Conservation (phyloP, 2,329 filamentous ascomycete genomes). For the Cercospora beticola region DNA sequence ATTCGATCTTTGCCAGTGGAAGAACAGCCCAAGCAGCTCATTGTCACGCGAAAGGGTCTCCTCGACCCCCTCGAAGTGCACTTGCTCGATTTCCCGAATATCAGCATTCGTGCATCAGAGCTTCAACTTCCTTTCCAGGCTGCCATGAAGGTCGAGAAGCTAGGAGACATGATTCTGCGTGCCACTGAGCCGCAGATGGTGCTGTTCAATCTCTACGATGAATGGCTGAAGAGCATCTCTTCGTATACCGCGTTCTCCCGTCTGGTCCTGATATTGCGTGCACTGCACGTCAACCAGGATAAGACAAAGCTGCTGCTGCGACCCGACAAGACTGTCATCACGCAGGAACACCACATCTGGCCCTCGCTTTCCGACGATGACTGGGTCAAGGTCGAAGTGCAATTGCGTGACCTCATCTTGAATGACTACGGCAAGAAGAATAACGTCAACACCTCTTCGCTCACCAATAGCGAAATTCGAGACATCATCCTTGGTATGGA, state of each 20-base stretch:
- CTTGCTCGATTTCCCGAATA: constrained; percentile 96
- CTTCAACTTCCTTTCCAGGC: constrained; percentile 97
- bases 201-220: constrained; percentile 96
- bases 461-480: constrained; percentile 94
- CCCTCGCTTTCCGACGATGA: constrained; percentile 90
- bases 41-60: constrained; percentile 95
- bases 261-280: constrained; percentile 87
- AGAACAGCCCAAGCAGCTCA: constrained; percentile 97
- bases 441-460: constrained; percentile 95
- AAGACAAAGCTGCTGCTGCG: constrained; percentile 95
- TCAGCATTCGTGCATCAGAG: constrained; percentile 95
- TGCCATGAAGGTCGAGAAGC: constrained; percentile 99
- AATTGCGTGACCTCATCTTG: constrained; percentile 89
- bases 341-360: constrained; percentile 99
- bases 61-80: constrained; percentile 97
- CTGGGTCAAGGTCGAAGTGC: constrained; percentile 99
- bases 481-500: constrained; percentile 99
- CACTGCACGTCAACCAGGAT: constrained; percentile 94
- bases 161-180: constrained; percentile 97
- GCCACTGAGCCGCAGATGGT: constrained; percentile 99
- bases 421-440: constrained; percentile 99
- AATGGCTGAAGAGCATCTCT: constrained; percentile 97
- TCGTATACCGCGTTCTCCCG: constrained; percentile 98
- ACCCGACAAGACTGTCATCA: constrained; percentile 97
- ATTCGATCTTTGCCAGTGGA: constrained; percentile 95